A percentile compares a stretch with the other conserved stretches of the same genome.
These are phyloP conservation scores for Sporodiniella umbellata DNA, from an alignment of 371 early-diverging fungal species.

Conservation along the genomic window DNA sequence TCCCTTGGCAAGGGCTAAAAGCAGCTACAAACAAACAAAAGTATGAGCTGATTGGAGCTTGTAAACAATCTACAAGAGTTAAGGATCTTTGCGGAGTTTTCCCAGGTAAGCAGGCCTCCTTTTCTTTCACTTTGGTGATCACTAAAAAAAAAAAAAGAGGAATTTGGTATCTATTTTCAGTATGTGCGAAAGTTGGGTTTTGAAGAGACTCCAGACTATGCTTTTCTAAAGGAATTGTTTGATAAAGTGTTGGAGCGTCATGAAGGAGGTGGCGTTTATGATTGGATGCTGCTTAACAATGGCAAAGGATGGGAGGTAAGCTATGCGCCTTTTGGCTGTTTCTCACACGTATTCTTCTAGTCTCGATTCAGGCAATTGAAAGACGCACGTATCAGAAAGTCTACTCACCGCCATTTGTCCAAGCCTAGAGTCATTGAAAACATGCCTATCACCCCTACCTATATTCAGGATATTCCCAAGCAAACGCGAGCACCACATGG, in stretches of 20 bases:
- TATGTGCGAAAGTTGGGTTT: slow-evolving; percentile 92
- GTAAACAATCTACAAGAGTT: slow-evolving; percentile 77
- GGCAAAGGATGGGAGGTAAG: slow-evolving; percentile 65
- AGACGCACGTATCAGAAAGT: slow-evolving; percentile 22
- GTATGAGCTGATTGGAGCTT: slow-evolving; percentile 91
- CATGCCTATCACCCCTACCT: no score
- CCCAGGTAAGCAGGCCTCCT: slow-evolving; percentile 65
- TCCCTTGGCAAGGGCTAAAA: slow-evolving; percentile 97
- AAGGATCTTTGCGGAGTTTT: slow-evolving; percentile 82
- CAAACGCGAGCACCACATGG: slow-evolving; percentile 8
- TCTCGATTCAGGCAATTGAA: slow-evolving; percentile 21
- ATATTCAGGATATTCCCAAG: background rate
- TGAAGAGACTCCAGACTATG: slow-evolving; percentile 97
- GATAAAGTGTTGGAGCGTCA: slow-evolving; percentile 77
- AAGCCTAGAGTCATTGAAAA: slow-evolving; percentile 8
- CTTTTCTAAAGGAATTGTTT: slow-evolving; percentile 81
- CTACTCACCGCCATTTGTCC: slow-evolving; percentile 14
- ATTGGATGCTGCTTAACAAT: slow-evolving; percentile 83
- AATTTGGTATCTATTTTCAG: slow-evolving; percentile 88
- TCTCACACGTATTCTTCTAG: slow-evolving; percentile 3
- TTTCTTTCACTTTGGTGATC: no score
- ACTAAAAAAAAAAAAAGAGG: slow-evolving; percentile 49
- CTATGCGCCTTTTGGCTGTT: background rate
- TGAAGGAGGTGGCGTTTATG: slow-evolving; percentile 85
- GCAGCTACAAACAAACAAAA: slow-evolving; percentile 93